phyloP scores from a whole-genome alignment of 1,284 basidiomycete species.

The Polyporus tsugae region DNA sequence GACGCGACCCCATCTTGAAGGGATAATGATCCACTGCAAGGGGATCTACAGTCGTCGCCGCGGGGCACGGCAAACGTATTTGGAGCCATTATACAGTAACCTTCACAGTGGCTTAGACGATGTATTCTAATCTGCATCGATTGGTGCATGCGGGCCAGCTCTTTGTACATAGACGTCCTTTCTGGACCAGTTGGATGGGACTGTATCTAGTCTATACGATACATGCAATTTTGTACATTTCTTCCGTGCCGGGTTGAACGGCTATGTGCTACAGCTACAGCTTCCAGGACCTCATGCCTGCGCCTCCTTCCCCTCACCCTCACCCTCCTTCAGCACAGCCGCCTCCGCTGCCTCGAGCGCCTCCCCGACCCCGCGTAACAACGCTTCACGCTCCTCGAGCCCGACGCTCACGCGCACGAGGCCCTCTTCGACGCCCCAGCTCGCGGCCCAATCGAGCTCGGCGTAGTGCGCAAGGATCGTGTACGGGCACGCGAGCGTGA shows the following conservation, averaged over 20 bases:
- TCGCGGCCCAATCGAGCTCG: slow-evolving; percentile 93
- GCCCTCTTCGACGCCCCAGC: slow-evolving; percentile 86
- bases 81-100: too few relatives aligned
- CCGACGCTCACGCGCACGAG: slow-evolving; percentile 93
- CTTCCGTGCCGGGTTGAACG: slow-evolving; percentile 15
- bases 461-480: slow-evolving; percentile 92
- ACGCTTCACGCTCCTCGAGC: slow-evolving; percentile 76
- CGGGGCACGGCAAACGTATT: too few relatives aligned
- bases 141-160: not conserved
- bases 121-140: not conserved
- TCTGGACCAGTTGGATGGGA: slow-evolving; percentile 29
- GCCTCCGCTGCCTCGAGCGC: slow-evolving; percentile 79
- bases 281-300: not conserved
- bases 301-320: not conserved
- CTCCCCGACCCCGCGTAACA: slow-evolving; percentile 69
- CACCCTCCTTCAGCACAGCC: slow-evolving; percentile 15
- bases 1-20: too few relatives aligned
- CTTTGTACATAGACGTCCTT: not conserved
- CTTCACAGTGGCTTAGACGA: too few relatives aligned
- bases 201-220: slow-evolving; percentile 26
- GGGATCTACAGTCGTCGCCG: too few relatives aligned
- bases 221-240: slow-evolving; percentile 8
- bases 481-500: slow-evolving; percentile 94
- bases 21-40: too few relatives aligned
- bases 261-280: slow-evolving; percentile 13